These are phyloP conservation scores for Suillus hirtellus DNA, from an alignment of 768 basidiomycete species.

Conservation along the genomic window DNA sequence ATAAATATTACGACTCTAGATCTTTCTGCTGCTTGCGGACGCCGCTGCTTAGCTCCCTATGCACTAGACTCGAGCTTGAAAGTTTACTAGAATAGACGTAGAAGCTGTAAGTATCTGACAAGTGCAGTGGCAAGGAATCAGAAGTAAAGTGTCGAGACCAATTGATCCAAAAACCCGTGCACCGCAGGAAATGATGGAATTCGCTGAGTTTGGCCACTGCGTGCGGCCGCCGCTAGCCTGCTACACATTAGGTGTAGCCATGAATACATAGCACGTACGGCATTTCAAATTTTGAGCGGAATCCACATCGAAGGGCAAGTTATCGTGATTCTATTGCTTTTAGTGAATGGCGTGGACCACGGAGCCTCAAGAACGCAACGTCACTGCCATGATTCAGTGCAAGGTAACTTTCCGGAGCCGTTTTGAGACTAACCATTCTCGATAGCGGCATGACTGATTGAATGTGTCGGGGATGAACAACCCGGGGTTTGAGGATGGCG, in stretches of 20 bases:
- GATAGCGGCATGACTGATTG: background rate
- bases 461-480: background rate
- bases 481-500: background rate
- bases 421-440: background rate
- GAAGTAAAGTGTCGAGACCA: background rate
- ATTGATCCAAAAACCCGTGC: background rate
- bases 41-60: background rate
- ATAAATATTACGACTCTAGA: background rate
- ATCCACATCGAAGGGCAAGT: background rate
- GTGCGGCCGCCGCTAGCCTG: background rate
- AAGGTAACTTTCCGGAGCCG: background rate
- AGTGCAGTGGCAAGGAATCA: background rate
- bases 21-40: background rate
- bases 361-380: background rate
- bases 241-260: background rate
- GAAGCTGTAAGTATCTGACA: background rate
- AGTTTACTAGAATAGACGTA: background rate
- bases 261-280: conserved; percentile 4
- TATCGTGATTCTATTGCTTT: background rate
- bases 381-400: background rate
- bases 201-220: background rate
- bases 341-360: background rate
- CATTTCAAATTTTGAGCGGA: conserved; percentile 3
- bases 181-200: background rate
- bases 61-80: background rate